Evolutionary conservation across 306 rosid species (phyloP).

Genomic region (Inga oerstediana): DNA sequence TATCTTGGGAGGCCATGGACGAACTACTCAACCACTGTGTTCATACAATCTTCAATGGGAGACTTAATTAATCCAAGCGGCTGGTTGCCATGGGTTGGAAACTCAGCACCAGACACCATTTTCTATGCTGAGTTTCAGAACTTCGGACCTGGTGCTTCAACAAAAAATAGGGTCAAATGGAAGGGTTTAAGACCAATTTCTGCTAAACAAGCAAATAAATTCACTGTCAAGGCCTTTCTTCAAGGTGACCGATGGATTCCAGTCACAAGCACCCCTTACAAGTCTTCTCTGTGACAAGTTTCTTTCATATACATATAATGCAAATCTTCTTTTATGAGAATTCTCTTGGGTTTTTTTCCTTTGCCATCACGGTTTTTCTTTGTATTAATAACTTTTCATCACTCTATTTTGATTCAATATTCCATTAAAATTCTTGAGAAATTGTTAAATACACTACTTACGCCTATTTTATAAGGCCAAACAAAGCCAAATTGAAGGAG

Average conservation of each 20-base stretch:
- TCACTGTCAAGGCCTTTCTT: conserved; percentile 56
- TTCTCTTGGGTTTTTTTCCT: neutral
- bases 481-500: no score
- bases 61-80: conserved; percentile 61
- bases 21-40: conserved; percentile 78
- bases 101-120: conserved; percentile 73
- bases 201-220: conserved; percentile 41
- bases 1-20: conserved; percentile 91
- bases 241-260: conserved; percentile 63
- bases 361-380: neutral
- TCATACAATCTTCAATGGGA: conserved; percentile 46
- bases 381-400: neutral
- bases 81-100: conserved; percentile 83
- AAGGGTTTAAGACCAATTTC: conserved; percentile 60
- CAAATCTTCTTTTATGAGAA: conserved; percentile 12
- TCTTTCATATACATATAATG: neutral
- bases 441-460: no score
- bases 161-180: conserved; percentile 69
- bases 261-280: conserved; percentile 41
- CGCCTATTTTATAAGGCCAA: no score
- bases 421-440: neutral
- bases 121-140: conserved; percentile 71
- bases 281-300: conserved; percentile 39
- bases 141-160: conserved; percentile 65
- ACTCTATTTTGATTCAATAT: conserved; percentile 22